These are phyloP conservation scores for Dendryphion nanum DNA, from an alignment of 2,329 filamentous ascomycete genomes.

Conservation along the genomic window DNA sequence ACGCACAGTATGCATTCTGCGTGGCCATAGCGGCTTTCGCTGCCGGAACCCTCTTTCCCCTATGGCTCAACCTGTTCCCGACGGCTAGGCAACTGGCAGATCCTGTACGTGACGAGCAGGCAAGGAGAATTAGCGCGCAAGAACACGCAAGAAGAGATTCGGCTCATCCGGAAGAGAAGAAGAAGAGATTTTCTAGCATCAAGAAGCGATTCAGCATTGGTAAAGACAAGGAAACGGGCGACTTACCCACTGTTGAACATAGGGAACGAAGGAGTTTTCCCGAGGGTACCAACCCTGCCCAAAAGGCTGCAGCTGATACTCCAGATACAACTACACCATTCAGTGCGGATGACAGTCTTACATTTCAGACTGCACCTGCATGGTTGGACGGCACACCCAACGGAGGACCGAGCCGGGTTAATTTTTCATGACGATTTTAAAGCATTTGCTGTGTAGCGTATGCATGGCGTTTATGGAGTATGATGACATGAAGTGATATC, in stretches of 20 bases:
- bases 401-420: neutral
- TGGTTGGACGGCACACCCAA: slow-evolving; percentile 1
- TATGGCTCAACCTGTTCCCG: slow-evolving; percentile 53
- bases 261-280: slow-evolving; percentile 31
- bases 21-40: slow-evolving; percentile 54
- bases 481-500: too few species aligned
- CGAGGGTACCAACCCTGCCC: slow-evolving; percentile 11
- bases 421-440: too few species aligned
- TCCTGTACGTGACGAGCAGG: slow-evolving; percentile 40
- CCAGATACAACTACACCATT: neutral
- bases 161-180: slow-evolving; percentile 14
- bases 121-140: slow-evolving; percentile 20
- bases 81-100: slow-evolving; percentile 52
- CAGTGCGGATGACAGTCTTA: neutral
- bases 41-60: slow-evolving; percentile 52
- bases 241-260: slow-evolving; percentile 29
- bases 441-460: too few species aligned
- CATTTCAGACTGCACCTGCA: slow-evolving; percentile 2
- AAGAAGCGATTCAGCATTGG: slow-evolving; percentile 9
- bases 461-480: too few species aligned
- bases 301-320: neutral
- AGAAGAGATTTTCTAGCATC: slow-evolving; percentile 9
- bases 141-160: slow-evolving; percentile 20
- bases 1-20: slow-evolving; percentile 50
- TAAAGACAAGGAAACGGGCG: slow-evolving; percentile 13